Percentiles rank a stretch among this genome's conserved stretches.
Evolutionary conservation across 2,329 filamentous ascomycete genomes (phyloP).

Genomic region (Colletotrichum gigasporum): DNA sequence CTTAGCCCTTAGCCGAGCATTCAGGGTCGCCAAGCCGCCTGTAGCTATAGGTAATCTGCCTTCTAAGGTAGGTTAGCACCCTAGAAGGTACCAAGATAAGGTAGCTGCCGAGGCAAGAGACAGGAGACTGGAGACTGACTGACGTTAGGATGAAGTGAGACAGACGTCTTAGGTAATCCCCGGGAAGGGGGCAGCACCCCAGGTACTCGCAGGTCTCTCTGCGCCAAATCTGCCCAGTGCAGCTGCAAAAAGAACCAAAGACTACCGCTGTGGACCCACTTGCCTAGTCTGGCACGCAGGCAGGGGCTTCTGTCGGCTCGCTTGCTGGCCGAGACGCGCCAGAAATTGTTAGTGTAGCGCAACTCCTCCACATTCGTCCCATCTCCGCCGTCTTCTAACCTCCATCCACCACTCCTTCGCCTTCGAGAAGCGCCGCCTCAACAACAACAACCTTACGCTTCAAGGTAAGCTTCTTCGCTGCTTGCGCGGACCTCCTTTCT

Average conservation of each 20-base stretch:
- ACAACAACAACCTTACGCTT: constrained; percentile 13
- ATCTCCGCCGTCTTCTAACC: constrained; percentile 27
- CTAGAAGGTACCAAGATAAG: neutral
- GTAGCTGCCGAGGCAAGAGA: no score
- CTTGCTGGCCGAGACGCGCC: constrained; percentile 31
- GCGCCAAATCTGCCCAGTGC: neutral
- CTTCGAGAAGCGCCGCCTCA: constrained; percentile 22
- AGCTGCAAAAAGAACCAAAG: neutral
- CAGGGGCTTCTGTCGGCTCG: constrained; percentile 27
- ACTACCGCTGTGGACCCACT: neutral
- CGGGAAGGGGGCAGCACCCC: neutral
- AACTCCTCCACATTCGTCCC: constrained; percentile 28
- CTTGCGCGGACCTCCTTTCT: neutral
- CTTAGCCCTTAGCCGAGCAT: no score
- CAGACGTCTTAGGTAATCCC: constrained; percentile 8
- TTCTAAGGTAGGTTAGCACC: no score
- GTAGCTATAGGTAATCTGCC: no score
- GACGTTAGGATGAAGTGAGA: neutral
- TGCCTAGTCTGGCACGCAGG: constrained; percentile 8
- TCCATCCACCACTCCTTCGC: constrained; percentile 5
- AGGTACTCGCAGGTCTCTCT: neutral
- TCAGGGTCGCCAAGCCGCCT: no score
- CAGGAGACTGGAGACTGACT: no score
- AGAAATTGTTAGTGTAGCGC: constrained; percentile 30
- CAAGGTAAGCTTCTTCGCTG: constrained; percentile 13